Evolutionary conservation across 768 basidiomycete species (phyloP).

Genomic region (Kwoniella sp.): DNA sequence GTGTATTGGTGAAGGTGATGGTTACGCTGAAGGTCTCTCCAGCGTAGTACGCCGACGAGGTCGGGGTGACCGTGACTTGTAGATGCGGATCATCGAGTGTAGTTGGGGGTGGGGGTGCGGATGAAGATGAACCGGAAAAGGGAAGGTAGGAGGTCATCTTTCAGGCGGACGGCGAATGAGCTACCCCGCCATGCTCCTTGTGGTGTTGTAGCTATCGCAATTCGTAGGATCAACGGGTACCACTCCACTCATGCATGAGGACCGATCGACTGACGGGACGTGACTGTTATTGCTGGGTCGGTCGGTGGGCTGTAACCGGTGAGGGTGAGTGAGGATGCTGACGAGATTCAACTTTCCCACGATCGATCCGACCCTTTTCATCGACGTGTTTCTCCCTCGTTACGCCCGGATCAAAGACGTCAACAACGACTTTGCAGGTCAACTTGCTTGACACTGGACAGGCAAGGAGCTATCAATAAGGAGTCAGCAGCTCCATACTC

Average conservation of each 20-base stretch:
- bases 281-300: too few species aligned
- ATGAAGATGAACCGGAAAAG: constrained; percentile 19
- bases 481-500: too few species aligned
- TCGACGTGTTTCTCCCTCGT: constrained; percentile 13
- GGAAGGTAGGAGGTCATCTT: constrained; percentile 38
- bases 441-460: not conserved
- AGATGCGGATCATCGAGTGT: constrained; percentile 39
- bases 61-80: constrained; percentile 56
- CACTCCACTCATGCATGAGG: too few species aligned
- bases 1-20: constrained; percentile 80
- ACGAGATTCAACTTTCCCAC: not conserved
- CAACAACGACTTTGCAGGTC: not conserved
- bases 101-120: not conserved
- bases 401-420: not conserved
- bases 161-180: too few species aligned
- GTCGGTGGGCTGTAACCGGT: too few species aligned
- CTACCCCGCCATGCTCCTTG: too few species aligned
- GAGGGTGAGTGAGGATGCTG: too few species aligned
- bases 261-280: too few species aligned
- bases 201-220: not conserved
- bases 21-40: constrained; percentile 81
- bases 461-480: too few species aligned
- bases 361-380: not conserved
- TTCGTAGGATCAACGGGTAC: too few species aligned
- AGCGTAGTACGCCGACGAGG: constrained; percentile 86